Percentiles rank a stretch among this genome's conserved stretches.
These are phyloP conservation scores for Termitomyces sp. DNA, from an alignment of 768 basidiomycete species.

Conservation along the genomic window DNA sequence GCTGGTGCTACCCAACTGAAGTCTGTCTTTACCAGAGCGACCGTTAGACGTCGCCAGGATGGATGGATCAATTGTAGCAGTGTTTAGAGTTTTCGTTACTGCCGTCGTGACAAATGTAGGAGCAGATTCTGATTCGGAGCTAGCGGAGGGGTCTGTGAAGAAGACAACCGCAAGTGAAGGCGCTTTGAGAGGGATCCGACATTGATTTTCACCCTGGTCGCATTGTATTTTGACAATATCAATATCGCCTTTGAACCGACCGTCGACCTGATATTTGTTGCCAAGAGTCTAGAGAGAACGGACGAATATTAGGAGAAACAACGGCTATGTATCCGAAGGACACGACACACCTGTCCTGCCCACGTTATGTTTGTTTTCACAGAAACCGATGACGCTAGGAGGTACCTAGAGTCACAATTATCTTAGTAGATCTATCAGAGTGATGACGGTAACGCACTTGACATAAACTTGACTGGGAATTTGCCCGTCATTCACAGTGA, in stretches of 20 bases:
- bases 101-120: slow-evolving; percentile 54
- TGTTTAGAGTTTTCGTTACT: slow-evolving; percentile 44
- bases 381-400: slow-evolving; percentile 48
- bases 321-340: slow-evolving; percentile 8
- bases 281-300: slow-evolving; percentile 49
- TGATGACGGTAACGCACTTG: slow-evolving; percentile 34
- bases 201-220: slow-evolving; percentile 43
- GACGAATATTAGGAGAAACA: too few species aligned
- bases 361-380: slow-evolving; percentile 67
- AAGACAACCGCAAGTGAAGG: slow-evolving; percentile 77
- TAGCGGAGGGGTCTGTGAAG: slow-evolving; percentile 39
- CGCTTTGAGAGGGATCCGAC: slow-evolving; percentile 58
- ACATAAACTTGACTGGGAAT: slow-evolving; percentile 48
- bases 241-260: slow-evolving; percentile 52
- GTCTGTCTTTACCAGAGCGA: slow-evolving; percentile 22
- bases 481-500: slow-evolving; percentile 40
- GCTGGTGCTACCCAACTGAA: slow-evolving; percentile 25
- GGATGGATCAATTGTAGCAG: slow-evolving; percentile 46
- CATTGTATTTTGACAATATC: slow-evolving; percentile 57
- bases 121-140: slow-evolving; percentile 12
- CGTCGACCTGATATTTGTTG: slow-evolving; percentile 58
- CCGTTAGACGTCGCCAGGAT: slow-evolving; percentile 51
- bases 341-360: slow-evolving; percentile 59
- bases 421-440: neutral
- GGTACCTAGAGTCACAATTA: slow-evolving; percentile 36